Base-by-base conservation (phyloP, 2,329 filamentous ascomycete genomes). In the Fusarium bactridioides region DNA sequence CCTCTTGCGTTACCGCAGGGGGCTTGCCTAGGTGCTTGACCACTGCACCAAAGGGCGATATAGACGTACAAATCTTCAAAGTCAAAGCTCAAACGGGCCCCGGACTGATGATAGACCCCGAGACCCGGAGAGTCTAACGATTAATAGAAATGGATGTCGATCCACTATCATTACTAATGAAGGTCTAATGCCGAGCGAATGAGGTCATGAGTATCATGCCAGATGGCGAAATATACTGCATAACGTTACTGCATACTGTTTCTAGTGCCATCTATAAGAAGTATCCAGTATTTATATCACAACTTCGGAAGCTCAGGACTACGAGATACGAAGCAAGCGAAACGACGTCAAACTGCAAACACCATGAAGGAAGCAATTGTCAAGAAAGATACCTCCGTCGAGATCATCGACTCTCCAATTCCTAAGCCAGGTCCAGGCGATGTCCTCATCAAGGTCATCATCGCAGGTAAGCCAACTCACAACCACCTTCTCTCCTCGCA, bases 301-400 rank as follows among this genome's bases (percentile, higher is more conserved):
- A 4, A 27, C 23, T 2, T n/a, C 5, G 4, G 19, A n/a, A 40
- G 12, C 12, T 40, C 19, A n/a, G 38, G 0, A 40, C 7, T 6
- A n/a, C 38, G 7, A 40, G 5, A 40, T 2, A 40, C 1, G 19
- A 5, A n/a, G 38, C 38, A 13, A n/a, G 19, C 4, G 5, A 40
- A 15, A n/a, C 1, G 19, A 10, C 19, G 15, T 13, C 38, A 40
- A 15, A n/a, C 12, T 5, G 33, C 10, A 48, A 10, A 6, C 43
- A 61, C 8, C 27, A 70, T 70, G 67, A 70, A 70, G 18, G 66
- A 70, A 61, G 67, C 61, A n/a, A 40, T 70, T 2, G 66, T 70
- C 5, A 66, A 55, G 4, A 70, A 66, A 12, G 67, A 66, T 3
- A 19, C 5, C 4, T 61, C 66, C 0, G 67, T 70, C 16, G 48